Evolutionary conservation across 139 green algal genomes (phyloP), one percentile per base, ranked within the genome.

Genomic region (Axilococcus clingmanii): DNA sequence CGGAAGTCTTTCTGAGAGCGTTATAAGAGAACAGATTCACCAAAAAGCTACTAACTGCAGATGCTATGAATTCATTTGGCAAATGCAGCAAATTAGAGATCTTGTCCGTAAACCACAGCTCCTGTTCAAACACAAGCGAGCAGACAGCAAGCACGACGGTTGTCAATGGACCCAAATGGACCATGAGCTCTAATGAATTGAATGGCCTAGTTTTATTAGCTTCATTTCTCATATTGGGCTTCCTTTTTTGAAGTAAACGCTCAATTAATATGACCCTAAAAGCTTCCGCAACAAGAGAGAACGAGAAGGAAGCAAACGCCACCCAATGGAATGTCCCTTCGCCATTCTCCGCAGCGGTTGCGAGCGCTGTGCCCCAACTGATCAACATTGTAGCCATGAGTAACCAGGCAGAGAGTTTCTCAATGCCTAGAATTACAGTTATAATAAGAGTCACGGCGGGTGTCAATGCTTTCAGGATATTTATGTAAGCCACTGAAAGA

Each of bases 401-500:
- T 36, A 36, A 32, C 5, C 34, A 16, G 23, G 24, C 24, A 30
- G 63, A 59, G 12, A 47, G 20, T 11, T 25, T 31, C 52, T 75
- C 63, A 34, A 59, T 28, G 9, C 63, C 42, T 36, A 61, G 27
- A 7, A 40, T 36, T 37, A 61, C 29, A 23, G 40, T 47, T 7
- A 71, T 23, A 7, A 65, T 38, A 20, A 75, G 27, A 7, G 66
- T 75, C 16, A 68, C 57, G 29, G 58, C 24, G 3, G 66, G 66
- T 19, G 66, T 75, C n/a, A 71, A 20, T 0, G 66, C 62, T 31
- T 75, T 75, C 11, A 75, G 28, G 27, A 75, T 75, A 41, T 68
- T 66, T 25, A 75, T 62, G 38, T 70, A 75, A 7, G 66, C 45
- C 14, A 75, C 48, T 1, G 66, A 69, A 11, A 75, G 54, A 11